Evolutionary conservation across 116 monocot genomes (phyloP), one percentile per base, ranked within the genome.

Genomic region (Posidonia oceanica): DNA sequence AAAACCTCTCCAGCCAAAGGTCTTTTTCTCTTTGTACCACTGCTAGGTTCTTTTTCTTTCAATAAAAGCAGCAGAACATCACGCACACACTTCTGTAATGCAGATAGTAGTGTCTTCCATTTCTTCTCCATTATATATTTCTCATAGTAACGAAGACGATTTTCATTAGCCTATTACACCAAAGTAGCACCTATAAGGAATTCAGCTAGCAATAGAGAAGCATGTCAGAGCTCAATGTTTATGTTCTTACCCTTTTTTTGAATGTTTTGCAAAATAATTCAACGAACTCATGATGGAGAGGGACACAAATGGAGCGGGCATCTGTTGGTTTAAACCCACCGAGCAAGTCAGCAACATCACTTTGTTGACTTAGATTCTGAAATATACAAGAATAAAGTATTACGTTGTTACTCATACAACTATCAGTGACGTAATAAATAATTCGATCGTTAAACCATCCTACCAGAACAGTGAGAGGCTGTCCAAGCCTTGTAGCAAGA

Each of bases 311-410:
- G 13, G 81, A 89, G 5, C 79, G 75, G 59, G 79, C 76, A 87
- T 92, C 85, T 63, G 81, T 75, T 52, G 97, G 97, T 74, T 89
- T 98, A 70, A 82, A 98, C 39, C 97, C 97, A 71, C 97, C 97
- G 58, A 98, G 73, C 54, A 98, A 72, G 83, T 98, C 97, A 71
- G 89, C 74, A 76, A 84, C 82, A 79, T 98, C 97, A 79, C 85
- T 98, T 74, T 98, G 97, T 69, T 98, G 97, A 66, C 97, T 98
- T 44, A 98, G 77, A 68, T 98, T 98, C 97, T 92, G 75, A 51
- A 76, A 71, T 4, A 78, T 5, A 29, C 65, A 39, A 69, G 16
- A 69, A 70, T 12, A 70, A 4, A 58, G 29, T 29, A 22, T 40
- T 15, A 16, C 29, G 14, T 51, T 68, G n/a, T 51, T n/a, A 38